These are phyloP conservation scores for Mucor circinelloides DNA, from an alignment of 371 early-diverging fungal genomes.

Conservation along the genomic window DNA sequence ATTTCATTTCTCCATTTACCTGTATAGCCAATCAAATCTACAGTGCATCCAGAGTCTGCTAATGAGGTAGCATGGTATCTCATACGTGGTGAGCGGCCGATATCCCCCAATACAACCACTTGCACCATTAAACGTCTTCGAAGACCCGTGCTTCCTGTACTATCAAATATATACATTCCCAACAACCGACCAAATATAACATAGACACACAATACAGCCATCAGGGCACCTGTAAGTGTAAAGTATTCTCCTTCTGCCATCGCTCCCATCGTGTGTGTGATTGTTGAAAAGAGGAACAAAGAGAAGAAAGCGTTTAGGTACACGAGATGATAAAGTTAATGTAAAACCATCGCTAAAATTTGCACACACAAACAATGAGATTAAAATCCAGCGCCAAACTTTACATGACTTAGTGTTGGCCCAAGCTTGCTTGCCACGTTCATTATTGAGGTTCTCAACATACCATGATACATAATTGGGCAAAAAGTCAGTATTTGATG, in stretches of 20 bases:
- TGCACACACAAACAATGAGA: neutral
- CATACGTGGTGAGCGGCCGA: slow-evolving; percentile 96
- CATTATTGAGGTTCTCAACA: too few relatives aligned
- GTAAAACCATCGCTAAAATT: too few relatives aligned
- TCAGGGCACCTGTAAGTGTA: slow-evolving; percentile 34
- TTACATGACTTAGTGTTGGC: neutral
- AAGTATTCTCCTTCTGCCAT: slow-evolving; percentile 2
- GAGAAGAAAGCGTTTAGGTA: neutral
- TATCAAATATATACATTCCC: slow-evolving; percentile 40
- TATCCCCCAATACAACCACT: slow-evolving; percentile 88
- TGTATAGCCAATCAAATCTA: slow-evolving; percentile 85
- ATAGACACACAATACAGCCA: slow-evolving; percentile 44
- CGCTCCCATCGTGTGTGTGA: neutral
- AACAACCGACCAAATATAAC: slow-evolving; percentile 38
- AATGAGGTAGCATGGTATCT: slow-evolving; percentile 88
- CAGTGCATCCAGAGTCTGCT: slow-evolving; percentile 68
- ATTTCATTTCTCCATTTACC: slow-evolving; percentile 39
- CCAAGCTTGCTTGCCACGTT: neutral
- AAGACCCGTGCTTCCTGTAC: slow-evolving; percentile 16
- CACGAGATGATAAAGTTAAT: neutral
- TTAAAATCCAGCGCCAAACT: neutral
- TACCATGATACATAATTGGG: too few relatives aligned
- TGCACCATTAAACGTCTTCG: slow-evolving; percentile 47
- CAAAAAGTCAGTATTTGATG: too few relatives aligned
- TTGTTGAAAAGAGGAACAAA: neutral